Evolutionary conservation across 2,329 filamentous ascomycete genomes (phyloP).

Genomic region (Sporothrix globosa): DNA sequence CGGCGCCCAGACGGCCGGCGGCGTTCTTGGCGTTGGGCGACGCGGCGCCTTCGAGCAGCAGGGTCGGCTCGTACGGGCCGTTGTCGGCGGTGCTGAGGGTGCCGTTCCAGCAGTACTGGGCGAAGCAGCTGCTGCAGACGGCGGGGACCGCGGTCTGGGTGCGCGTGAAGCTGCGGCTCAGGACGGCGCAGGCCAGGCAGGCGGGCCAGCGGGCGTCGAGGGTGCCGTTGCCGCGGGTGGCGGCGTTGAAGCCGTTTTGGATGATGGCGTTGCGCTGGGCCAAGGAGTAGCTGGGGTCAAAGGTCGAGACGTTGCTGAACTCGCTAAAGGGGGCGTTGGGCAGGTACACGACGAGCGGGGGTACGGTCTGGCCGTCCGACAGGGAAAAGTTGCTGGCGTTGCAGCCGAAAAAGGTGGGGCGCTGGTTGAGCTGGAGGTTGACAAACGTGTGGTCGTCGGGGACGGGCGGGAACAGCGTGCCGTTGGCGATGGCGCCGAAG

Average conservation of each 20-base stretch:
- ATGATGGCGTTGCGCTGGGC: constrained; percentile 77
- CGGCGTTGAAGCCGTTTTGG: constrained; percentile 81
- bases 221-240: constrained; percentile 80
- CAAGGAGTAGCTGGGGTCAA: constrained; percentile 65
- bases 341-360: constrained; percentile 63
- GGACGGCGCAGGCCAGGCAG: constrained; percentile 86
- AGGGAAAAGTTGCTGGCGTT: constrained; percentile 45
- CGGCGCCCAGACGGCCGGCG: not conserved
- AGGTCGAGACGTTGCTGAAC: constrained; percentile 79
- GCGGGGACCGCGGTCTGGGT: constrained; percentile 70
- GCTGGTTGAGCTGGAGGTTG: constrained; percentile 60
- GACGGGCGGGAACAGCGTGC: constrained; percentile 61
- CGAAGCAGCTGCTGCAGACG: constrained; percentile 76
- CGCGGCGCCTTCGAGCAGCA: constrained; percentile 39
- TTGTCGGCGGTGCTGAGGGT: constrained; percentile 46
- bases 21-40: constrained; percentile 31
- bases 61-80: constrained; percentile 42
- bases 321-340: constrained; percentile 81
- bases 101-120: constrained; percentile 92
- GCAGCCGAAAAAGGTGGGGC: constrained; percentile 68
- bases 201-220: constrained; percentile 73
- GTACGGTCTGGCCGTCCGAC: constrained; percentile 32
- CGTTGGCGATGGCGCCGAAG: constrained; percentile 52
- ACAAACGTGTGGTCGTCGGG: constrained; percentile 61
- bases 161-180: constrained; percentile 73